A percentile compares a stretch with the other conserved stretches of the same genome.
Evolutionary conservation across 192 early-diverging fungal genomes (phyloP).

Genomic region (Gonapodya prolifera): DNA sequence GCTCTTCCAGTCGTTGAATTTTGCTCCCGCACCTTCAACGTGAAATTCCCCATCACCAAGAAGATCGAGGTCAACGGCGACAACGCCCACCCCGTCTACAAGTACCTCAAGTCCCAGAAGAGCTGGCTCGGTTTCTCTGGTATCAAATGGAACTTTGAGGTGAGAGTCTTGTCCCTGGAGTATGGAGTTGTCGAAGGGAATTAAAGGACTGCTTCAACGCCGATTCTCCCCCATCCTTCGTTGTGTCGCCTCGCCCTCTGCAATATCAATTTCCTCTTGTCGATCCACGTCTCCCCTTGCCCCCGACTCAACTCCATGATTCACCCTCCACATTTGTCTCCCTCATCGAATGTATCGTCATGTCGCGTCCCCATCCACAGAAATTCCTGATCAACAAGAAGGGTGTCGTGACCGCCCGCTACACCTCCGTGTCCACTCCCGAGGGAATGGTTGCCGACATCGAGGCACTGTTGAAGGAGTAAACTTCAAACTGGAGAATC

Average conservation of each 20-base stretch:
- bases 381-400: slow-evolving; percentile 62
- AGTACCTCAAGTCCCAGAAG: slow-evolving; percentile 42
- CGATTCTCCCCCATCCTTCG: neutral
- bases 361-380: slow-evolving; percentile 12
- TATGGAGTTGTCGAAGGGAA: neutral
- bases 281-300: no score
- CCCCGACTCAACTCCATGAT: no score
- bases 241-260: neutral
- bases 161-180: neutral
- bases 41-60: slow-evolving; percentile 77
- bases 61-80: slow-evolving; percentile 77
- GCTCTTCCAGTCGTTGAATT: slow-evolving; percentile 4
- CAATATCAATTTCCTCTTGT: neutral
- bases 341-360: neutral
- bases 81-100: slow-evolving; percentile 48
- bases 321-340: no score
- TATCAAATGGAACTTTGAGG: slow-evolving; percentile 72
- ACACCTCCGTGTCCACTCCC: slow-evolving; percentile 49
- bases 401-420: slow-evolving; percentile 53
- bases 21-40: slow-evolving; percentile 13
- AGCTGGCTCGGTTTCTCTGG: slow-evolving; percentile 33
- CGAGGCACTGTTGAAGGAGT: slow-evolving; percentile 29
- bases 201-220: no score
- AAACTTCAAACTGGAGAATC: no score
- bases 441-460: slow-evolving; percentile 42